These are phyloP conservation scores for Fusarium austroafricanum DNA, from an alignment of 2,329 filamentous ascomycete species.

Conservation along the genomic window DNA sequence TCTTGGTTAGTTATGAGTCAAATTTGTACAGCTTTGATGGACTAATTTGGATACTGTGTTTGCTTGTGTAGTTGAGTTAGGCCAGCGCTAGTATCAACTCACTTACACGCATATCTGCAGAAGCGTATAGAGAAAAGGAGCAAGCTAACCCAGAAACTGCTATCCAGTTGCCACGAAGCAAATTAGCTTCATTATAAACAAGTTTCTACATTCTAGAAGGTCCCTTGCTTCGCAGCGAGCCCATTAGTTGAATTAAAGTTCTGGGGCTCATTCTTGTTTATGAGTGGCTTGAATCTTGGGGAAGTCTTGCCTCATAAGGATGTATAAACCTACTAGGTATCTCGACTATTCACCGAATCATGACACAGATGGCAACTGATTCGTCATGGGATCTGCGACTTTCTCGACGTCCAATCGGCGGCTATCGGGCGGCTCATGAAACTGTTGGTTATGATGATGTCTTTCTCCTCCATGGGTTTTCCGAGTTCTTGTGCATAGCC, in stretches of 20 bases:
- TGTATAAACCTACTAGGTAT: slow-evolving; percentile 13
- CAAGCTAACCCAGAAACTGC: not conserved
- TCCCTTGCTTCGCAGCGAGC: no score
- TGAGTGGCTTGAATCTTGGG: slow-evolving; percentile 23
- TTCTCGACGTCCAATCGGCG: slow-evolving; percentile 4
- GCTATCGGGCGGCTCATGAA: slow-evolving; percentile 31
- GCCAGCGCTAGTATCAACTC: not conserved
- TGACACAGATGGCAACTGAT: slow-evolving; percentile 9
- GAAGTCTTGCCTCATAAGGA: slow-evolving; percentile 31
- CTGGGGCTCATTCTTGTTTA: slow-evolving; percentile 23
- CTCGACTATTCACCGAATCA: slow-evolving; percentile 35
- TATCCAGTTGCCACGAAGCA: not conserved
- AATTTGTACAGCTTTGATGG: no score
- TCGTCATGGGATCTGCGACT: no score
- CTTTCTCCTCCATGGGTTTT: not conserved
- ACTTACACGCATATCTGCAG: not conserved
- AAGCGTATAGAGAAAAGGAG: no score
- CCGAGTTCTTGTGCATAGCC: not conserved
- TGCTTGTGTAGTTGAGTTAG: not conserved
- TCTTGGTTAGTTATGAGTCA: no score
- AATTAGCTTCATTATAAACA: not conserved
- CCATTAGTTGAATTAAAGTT: not conserved
- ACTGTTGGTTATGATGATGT: slow-evolving; percentile 6
- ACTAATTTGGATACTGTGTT: not conserved
- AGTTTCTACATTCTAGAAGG: not conserved